Evolutionary conservation across 257 asterid genomes (phyloP).

Genomic region (Przewalskia tangutica): DNA sequence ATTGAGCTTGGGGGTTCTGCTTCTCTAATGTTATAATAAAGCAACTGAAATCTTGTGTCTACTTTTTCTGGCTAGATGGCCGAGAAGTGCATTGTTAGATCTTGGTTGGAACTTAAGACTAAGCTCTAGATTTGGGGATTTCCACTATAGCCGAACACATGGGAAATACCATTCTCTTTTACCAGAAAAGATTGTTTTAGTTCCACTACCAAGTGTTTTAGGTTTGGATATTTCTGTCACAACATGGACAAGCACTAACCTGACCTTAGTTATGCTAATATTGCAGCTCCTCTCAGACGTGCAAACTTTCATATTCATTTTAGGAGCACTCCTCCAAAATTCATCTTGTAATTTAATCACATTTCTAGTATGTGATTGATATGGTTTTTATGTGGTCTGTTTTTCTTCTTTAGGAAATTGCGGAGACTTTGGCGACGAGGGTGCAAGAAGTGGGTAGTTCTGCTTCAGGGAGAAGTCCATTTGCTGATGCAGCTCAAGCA

Average conservation of each 20-base stretch:
- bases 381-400: background rate
- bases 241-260: background rate
- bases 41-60: background rate
- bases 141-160: background rate
- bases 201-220: background rate
- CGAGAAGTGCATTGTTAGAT: background rate
- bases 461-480: conserved; percentile 47
- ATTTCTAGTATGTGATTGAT: background rate
- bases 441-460: conserved; percentile 62
- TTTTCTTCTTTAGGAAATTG: conserved; percentile 45
- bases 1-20: background rate
- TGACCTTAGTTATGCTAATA: background rate
- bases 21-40: background rate
- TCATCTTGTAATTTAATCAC: background rate
- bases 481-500: conserved; percentile 71
- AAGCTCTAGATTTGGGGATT: background rate
- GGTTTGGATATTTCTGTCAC: background rate
- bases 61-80: background rate
- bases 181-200: background rate
- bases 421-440: conserved; percentile 45
- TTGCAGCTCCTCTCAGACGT: background rate
- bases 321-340: background rate
- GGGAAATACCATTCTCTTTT: background rate
- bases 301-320: background rate
- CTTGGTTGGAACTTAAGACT: background rate